Base-by-base conservation (phyloP, 805 yeast genomes). In the Diddensiella santjacobensis region DNA sequence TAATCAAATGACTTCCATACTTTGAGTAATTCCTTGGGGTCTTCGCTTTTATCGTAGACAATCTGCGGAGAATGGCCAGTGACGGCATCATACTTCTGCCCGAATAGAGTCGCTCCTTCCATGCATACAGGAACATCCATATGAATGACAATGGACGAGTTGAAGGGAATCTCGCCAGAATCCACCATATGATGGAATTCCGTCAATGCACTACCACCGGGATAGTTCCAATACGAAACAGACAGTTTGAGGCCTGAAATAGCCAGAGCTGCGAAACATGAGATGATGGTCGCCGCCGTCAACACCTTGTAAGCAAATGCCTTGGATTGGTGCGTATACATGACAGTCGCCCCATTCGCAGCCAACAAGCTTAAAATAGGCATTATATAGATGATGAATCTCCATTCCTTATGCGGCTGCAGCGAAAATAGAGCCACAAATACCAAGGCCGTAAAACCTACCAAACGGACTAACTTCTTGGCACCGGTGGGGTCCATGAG, bases 361-460 rank as follows among this genome's bases (percentile, higher is more conserved):
- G 85, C 89, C 26, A 77, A 61, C 17, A 84, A 57, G 0, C 84
- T 79, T 49, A 87, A 63, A 0, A 83, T 71, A 0, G 97, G 96
- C 3, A 84, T 68, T 0, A 81, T 70, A 64, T 90, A 91, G 15
- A 84, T 71, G 36, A 91, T 80, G 60, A 91, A 91, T 57, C 97
- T 77, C 95, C 95, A 87, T 70, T 91, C 98, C 63, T 91, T 91
- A 59, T 91, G 97, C 2, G 93, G 89, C 64, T 86, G 93, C 44
- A 83, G 63, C 0, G 96, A 88, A 75, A 89, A 74, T 3, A 79
- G 58, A 1, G 70, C 52, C n/a, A 89, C 72, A 60, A 71, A 90
- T 13, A 77, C 44, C 1, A 81, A 37, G 0, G 84, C 68, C 1
- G 87, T 70, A 15, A 76, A 50, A 1, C 77, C 71, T 22, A 82